Percentiles rank a stretch among this genome's conserved stretches.
These are phyloP conservation scores for Kwoniella europaea DNA, from an alignment of 768 basidiomycete genomes.

Conservation along the genomic window DNA sequence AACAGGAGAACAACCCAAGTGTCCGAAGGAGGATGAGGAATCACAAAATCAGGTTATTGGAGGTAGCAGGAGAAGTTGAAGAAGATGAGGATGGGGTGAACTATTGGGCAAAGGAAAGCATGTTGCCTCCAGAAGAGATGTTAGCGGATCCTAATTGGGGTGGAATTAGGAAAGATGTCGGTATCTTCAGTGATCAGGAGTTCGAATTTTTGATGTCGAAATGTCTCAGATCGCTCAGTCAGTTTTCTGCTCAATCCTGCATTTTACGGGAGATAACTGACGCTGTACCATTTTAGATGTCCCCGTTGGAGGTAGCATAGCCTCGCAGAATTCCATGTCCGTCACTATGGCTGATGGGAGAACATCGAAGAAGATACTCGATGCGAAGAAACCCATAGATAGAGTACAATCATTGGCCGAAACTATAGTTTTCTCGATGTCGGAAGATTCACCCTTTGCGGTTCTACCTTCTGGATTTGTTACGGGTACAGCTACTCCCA, in stretches of 20 bases:
- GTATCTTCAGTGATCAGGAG: slow-evolving; percentile 79
- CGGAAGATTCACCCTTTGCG: slow-evolving; percentile 67
- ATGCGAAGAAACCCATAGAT: slow-evolving; percentile 61
- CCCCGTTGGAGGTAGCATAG: slow-evolving; percentile 57
- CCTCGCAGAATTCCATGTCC: slow-evolving; percentile 48
- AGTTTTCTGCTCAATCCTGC: slow-evolving; percentile 13
- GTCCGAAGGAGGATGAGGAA: slow-evolving; percentile 20
- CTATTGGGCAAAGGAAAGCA: slow-evolving; percentile 38
- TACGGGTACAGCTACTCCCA: slow-evolving; percentile 61
- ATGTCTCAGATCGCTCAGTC: slow-evolving; percentile 66
- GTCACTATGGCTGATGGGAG: slow-evolving; percentile 66
- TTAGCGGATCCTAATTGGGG: slow-evolving; percentile 47
- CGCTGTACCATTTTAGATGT: slow-evolving; percentile 38
- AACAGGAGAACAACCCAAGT: slow-evolving; percentile 41
- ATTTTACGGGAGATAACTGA: background rate
- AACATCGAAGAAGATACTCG: slow-evolving; percentile 73
- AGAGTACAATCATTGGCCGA: slow-evolving; percentile 72
- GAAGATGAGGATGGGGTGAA: slow-evolving; percentile 50
- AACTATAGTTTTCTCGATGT: slow-evolving; percentile 88
- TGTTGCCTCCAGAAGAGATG: slow-evolving; percentile 34
- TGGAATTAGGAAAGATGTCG: slow-evolving; percentile 63
- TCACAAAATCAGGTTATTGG: slow-evolving; percentile 42
- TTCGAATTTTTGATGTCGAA: slow-evolving; percentile 88
- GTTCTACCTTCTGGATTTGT: slow-evolving; percentile 67
- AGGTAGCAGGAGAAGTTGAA: slow-evolving; percentile 43